A percentile compares a stretch with the other conserved stretches of the same genome.
Evolutionary conservation across 1,284 basidiomycete species (phyloP).

Genomic region (Ganoderma multipileum): DNA sequence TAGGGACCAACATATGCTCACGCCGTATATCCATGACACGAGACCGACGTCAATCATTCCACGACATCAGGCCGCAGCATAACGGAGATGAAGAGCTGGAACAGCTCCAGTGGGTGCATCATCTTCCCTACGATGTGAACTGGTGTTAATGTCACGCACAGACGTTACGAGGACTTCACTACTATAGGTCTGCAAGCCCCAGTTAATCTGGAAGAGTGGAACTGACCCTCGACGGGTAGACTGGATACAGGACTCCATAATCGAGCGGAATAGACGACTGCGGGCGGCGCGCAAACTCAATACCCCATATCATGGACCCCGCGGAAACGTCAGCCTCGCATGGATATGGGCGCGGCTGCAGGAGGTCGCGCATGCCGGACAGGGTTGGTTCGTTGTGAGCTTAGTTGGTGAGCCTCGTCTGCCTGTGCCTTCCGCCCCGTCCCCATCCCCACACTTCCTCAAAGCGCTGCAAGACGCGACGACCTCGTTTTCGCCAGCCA

Average conservation of each 20-base stretch:
- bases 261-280: constrained; percentile 82
- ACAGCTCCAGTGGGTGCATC: constrained; percentile 39
- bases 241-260: constrained; percentile 95
- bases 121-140: not conserved
- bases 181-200: constrained; percentile 62
- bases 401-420: constrained; percentile 74
- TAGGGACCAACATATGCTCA: constrained; percentile 11
- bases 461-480: not conserved
- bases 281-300: constrained; percentile 60
- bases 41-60: constrained; percentile 25
- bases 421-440: not conserved
- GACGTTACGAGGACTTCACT: constrained; percentile 87
- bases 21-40: constrained; percentile 27
- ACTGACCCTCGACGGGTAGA: constrained; percentile 53
- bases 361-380: constrained; percentile 56
- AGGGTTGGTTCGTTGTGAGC: constrained; percentile 81
- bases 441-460: not conserved
- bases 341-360: constrained; percentile 73
- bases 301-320: constrained; percentile 56
- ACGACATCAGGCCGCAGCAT: constrained; percentile 29
- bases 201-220: not conserved
- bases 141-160: constrained; percentile 35
- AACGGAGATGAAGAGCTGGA: constrained; percentile 39
- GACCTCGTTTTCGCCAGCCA: no score
- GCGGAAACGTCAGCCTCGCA: constrained; percentile 55